A percentile compares a stretch with the other conserved stretches of the same genome.
Conservation (phyloP, 176 grass and related monocot genomes). For the Tillandsia leiboldiana region DNA sequence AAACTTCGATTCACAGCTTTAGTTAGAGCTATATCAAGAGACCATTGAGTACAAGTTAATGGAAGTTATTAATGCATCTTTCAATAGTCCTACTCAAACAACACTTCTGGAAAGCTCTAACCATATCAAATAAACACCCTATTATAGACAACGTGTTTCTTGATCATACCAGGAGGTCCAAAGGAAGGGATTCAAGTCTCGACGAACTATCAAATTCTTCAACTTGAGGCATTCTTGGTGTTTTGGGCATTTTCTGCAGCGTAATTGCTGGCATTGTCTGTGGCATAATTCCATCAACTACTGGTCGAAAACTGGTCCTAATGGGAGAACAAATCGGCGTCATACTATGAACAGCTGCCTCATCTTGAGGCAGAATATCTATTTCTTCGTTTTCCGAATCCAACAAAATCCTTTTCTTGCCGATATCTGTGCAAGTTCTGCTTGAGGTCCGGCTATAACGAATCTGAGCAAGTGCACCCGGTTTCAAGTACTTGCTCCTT, state of each 20-base stretch:
- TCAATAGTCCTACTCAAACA: too few species aligned
- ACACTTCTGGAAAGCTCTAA: too few species aligned
- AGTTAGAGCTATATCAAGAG: too few species aligned
- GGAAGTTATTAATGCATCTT: not conserved
- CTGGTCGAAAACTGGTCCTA: not conserved
- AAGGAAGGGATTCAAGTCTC: constrained; percentile 74
- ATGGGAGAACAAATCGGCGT: constrained; percentile 2
- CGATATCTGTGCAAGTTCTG: constrained; percentile 47
- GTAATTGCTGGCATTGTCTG: constrained; percentile 15
- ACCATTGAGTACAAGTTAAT: not conserved
- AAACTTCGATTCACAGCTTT: too few species aligned
- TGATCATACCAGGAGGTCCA: constrained; percentile 67
- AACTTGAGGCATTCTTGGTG: constrained; percentile 45
- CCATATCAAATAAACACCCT: too few species aligned
- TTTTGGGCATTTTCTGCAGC: constrained; percentile 33
- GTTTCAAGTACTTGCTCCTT: constrained; percentile 71
- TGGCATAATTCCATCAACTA: constrained; percentile 1
- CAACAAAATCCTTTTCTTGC: constrained; percentile 68
- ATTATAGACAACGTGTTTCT: not conserved
- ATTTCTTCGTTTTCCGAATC: constrained; percentile 48
- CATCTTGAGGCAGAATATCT: not conserved
- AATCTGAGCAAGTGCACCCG: constrained; percentile 55
- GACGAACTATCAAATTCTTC: constrained; percentile 41
- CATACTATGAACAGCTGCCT: not conserved
- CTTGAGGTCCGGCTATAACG: constrained; percentile 55